phyloP scores from a whole-genome alignment of 441 rosid species.

The Syzygium malaccense region DNA sequence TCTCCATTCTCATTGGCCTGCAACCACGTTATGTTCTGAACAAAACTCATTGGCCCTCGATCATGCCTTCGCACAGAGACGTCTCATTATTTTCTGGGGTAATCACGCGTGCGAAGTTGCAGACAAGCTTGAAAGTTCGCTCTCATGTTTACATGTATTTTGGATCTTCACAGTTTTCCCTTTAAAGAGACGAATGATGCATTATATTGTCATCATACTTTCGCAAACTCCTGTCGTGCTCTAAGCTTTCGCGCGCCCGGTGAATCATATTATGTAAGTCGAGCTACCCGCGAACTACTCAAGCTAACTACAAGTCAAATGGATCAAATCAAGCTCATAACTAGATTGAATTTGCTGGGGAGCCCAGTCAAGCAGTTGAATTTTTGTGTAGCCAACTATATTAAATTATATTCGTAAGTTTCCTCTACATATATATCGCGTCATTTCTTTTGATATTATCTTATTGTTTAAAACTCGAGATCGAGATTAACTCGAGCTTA shows the following conservation, averaged over 20 bases:
- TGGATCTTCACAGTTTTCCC: background rate
- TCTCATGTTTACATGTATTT: background rate
- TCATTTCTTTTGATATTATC: background rate
- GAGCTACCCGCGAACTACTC: background rate
- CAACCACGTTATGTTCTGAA: background rate
- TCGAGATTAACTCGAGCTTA: background rate
- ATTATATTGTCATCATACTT: background rate
- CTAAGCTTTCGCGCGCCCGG: background rate
- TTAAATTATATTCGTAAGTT: background rate
- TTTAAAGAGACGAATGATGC: background rate
- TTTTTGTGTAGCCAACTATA: background rate
- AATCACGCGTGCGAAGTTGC: background rate
- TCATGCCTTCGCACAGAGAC: background rate
- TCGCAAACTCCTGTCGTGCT: background rate
- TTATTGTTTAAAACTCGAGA: background rate
- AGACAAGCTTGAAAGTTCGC: background rate
- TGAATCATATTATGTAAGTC: background rate
- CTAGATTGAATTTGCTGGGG: background rate
- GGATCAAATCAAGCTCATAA: background rate
- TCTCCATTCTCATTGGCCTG: background rate
- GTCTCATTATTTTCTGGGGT: background rate
- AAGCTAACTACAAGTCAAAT: background rate
- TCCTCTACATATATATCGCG: accelerated
- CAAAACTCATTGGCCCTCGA: background rate
- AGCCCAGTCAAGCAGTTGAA: background rate